phyloP scores from a whole-genome alignment of 1,284 basidiomycete species.

The Phaffia rhodozyma region DNA sequence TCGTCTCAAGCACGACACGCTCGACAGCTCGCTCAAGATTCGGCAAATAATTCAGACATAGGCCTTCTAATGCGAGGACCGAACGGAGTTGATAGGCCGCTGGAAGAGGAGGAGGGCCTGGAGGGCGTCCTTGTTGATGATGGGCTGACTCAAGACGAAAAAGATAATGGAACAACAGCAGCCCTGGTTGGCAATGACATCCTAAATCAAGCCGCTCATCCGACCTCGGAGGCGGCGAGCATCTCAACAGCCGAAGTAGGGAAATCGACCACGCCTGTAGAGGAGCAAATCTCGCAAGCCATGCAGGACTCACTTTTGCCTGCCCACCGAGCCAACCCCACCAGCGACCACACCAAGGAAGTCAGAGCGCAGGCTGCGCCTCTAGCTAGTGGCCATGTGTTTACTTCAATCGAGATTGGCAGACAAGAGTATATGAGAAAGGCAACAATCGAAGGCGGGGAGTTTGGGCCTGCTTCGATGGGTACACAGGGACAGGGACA shows the following conservation, averaged over 20 bases:
- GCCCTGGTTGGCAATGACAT: too few species aligned
- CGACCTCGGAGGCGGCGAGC: too few species aligned
- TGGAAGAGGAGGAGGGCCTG: conserved; percentile 11
- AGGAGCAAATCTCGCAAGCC: conserved; percentile 11
- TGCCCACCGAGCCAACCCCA: background rate
- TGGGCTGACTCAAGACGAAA: background rate
- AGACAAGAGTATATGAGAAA: conserved; percentile 3
- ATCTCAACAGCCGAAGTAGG: too few species aligned
- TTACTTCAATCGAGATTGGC: conserved; percentile 14
- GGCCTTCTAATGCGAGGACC: background rate
- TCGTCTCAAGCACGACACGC: background rate
- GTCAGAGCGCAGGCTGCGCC: background rate
- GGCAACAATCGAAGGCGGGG: conserved; percentile 38
- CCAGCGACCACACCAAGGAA: background rate
- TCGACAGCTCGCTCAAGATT: background rate
- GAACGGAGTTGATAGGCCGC: background rate
- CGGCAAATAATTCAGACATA: background rate
- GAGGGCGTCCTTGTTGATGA: conserved; percentile 3
- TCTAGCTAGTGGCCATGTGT: background rate
- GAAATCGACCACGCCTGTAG: background rate
- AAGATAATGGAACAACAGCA: background rate
- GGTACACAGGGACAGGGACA: background rate
- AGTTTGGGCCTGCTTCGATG: too few species aligned
- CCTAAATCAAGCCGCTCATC: too few species aligned
- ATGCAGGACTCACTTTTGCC: conserved; percentile 5